phyloP scores from a whole-genome alignment of 2,329 filamentous ascomycete genomes.

The Elsinoe fawcettii region DNA sequence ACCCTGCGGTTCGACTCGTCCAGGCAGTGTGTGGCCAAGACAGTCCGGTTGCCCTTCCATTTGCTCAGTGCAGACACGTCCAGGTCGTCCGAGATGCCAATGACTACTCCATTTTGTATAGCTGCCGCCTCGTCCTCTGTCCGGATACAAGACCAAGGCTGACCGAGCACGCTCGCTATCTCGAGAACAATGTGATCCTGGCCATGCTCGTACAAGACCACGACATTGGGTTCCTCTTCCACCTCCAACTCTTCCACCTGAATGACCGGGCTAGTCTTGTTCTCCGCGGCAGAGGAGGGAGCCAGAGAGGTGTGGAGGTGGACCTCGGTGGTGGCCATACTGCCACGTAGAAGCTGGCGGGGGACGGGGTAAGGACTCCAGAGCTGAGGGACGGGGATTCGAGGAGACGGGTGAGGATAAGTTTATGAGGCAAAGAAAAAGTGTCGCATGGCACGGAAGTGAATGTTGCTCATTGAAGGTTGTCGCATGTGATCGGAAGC shows the following conservation, averaged over 20 bases:
- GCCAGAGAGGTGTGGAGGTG: slow-evolving; percentile 16
- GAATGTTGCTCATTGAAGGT: background rate
- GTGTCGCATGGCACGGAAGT: background rate
- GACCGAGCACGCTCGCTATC: slow-evolving; percentile 72
- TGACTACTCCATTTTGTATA: slow-evolving; percentile 55
- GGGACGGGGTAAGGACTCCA: background rate
- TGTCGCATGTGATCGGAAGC: slow-evolving; percentile 6
- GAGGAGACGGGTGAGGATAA: background rate
- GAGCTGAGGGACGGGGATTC: background rate
- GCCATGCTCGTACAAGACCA: slow-evolving; percentile 59
- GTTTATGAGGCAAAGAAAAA: background rate
- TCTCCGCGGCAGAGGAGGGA: slow-evolving; percentile 11
- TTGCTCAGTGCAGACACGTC: slow-evolving; percentile 51
- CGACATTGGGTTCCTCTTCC: slow-evolving; percentile 33
- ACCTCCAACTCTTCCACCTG: slow-evolving; percentile 28
- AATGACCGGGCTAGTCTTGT: slow-evolving; percentile 17
- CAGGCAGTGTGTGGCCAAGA: slow-evolving; percentile 71
- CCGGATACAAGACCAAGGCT: slow-evolving; percentile 55
- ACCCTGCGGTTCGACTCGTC: slow-evolving; percentile 55
- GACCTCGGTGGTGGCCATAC: slow-evolving; percentile 18
- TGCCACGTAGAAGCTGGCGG: slow-evolving; percentile 1
- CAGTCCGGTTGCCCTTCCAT: slow-evolving; percentile 53
- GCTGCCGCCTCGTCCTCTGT: slow-evolving; percentile 48
- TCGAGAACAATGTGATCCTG: slow-evolving; percentile 68
- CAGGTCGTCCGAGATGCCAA: slow-evolving; percentile 54